These are phyloP conservation scores for Geranium brycei DNA, from an alignment of 345 rosid species.

Conservation along the genomic window DNA sequence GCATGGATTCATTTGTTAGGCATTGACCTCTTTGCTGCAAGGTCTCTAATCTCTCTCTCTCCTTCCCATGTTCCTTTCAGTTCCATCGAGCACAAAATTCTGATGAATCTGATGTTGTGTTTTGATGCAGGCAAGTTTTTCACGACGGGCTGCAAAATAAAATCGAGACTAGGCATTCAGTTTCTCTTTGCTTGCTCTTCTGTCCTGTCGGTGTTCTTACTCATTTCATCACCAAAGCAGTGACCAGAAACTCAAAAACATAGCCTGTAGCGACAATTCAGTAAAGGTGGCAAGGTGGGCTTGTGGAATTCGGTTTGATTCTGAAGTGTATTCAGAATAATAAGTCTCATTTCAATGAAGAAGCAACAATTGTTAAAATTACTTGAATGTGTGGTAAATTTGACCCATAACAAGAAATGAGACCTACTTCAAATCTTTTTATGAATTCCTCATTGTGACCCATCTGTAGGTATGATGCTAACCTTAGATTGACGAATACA, in stretches of 20 bases:
- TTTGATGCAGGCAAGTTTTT: slow-evolving; percentile 58
- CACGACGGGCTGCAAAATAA: slow-evolving; percentile 60
- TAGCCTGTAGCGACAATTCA: neutral
- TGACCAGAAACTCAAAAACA: slow-evolving; percentile 15
- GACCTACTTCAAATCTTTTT: no score
- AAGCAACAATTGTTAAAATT: no score
- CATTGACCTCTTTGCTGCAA: slow-evolving; percentile 86
- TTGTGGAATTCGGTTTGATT: no score
- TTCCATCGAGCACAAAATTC: neutral
- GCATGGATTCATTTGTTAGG: slow-evolving; percentile 90
- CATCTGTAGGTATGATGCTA: no score
- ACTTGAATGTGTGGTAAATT: no score
- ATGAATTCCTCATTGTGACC: no score
- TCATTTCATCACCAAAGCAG: slow-evolving; percentile 61
- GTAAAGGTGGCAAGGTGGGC: no score
- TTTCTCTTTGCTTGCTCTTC: slow-evolving; percentile 74
- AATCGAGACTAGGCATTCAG: slow-evolving; percentile 81
- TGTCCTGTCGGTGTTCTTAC: slow-evolving; percentile 69
- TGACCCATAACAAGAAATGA: no score
- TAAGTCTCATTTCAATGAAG: no score
- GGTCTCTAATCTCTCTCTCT: slow-evolving; percentile 26
- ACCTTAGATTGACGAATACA: no score
- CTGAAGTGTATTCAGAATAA: no score
- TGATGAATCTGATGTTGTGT: slow-evolving; percentile 2
- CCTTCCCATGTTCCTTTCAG: neutral